Conservation (phyloP, 2,329 filamentous ascomycete species). For the Tolypocladium ovalisporum region DNA sequence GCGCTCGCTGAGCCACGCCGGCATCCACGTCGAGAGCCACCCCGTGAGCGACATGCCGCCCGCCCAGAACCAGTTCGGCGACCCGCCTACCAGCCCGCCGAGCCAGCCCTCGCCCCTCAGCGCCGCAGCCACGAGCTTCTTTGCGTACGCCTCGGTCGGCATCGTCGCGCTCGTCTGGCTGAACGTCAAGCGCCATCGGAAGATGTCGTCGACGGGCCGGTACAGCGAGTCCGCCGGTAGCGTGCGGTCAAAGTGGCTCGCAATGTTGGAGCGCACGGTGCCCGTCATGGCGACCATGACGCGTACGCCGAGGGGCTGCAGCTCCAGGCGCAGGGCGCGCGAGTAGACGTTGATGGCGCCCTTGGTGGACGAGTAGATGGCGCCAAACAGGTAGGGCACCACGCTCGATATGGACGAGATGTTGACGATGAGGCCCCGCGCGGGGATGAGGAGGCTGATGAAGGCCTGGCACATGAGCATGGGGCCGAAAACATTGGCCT, state of each 20-base stretch:
- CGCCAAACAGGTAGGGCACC: conserved; percentile 40
- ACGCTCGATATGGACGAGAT: conserved; percentile 40
- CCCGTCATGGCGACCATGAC: conserved; percentile 47
- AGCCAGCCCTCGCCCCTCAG: background rate
- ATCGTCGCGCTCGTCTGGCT: conserved; percentile 33
- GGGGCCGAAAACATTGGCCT: conserved; percentile 46
- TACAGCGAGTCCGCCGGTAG: conserved; percentile 38
- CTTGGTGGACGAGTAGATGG: conserved; percentile 45
- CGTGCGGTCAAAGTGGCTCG: conserved; percentile 24
- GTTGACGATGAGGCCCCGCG: conserved; percentile 42
- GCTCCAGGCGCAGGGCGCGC: conserved; percentile 40
- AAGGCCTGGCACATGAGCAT: conserved; percentile 46
- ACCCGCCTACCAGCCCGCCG: background rate
- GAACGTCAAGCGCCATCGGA: conserved; percentile 33
- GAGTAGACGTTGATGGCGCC: conserved; percentile 42
- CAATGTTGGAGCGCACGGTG: conserved; percentile 40
- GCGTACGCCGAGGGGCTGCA: conserved; percentile 41
- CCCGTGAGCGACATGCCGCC: background rate
- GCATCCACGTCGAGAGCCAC: background rate
- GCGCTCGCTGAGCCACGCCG: background rate
- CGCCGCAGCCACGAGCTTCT: background rate
- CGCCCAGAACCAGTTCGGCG: background rate
- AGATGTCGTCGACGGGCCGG: conserved; percentile 31
- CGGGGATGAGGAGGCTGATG: conserved; percentile 34
- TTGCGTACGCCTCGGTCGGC: background rate